Evolutionary conservation across 2,329 filamentous ascomycete genomes (phyloP), one percentile per base, ranked within the genome.

Genomic region (Monilinia polystroma): DNA sequence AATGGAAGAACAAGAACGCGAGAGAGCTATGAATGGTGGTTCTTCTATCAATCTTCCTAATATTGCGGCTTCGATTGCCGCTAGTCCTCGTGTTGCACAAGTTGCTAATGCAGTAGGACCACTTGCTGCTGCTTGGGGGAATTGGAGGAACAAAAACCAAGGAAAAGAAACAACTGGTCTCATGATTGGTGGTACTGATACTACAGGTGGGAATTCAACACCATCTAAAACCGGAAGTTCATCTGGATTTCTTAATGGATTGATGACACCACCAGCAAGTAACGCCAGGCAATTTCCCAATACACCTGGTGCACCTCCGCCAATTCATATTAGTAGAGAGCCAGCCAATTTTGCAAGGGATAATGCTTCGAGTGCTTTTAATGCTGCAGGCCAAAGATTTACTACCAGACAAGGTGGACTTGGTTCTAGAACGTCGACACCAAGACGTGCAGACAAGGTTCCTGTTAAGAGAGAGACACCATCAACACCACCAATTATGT

Each of bases 1-100:
- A 77, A 99, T 99, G 95, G 94, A 99, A 78, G 91, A 96, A 76
- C 92, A 97, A 77, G 93, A 97, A 79, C 91, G 92, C 63, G 94
- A 98, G 78, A 86, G 95, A 68, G 89, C 92, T 0, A 85, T 91
- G 79, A 88, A 90, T 64, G 88, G 88, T 58, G 86, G 85, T 18
- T 90, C 87, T 10, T 81, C 86, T 38, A 83, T 89, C 68, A 86
- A 83, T 64, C 82, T 95, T 72, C 90, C 91, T 5, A 91, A 90
- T 52, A 85, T 97, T 53, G 90, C 92, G 1, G 89, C 90, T 57
- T 86, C 91, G 43, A 88, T 93, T 57, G 64, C 38, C 20, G 56
- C 64, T 26, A 90, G 92, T 2, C 94, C 93, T 4, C 88, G 92
- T 43, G 90, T 96, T 20, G 92, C 91, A 8, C 88, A 92, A 45